Conservation (phyloP, 495 filamentous ascomycete species). For the Aeminium ludgeri region DNA sequence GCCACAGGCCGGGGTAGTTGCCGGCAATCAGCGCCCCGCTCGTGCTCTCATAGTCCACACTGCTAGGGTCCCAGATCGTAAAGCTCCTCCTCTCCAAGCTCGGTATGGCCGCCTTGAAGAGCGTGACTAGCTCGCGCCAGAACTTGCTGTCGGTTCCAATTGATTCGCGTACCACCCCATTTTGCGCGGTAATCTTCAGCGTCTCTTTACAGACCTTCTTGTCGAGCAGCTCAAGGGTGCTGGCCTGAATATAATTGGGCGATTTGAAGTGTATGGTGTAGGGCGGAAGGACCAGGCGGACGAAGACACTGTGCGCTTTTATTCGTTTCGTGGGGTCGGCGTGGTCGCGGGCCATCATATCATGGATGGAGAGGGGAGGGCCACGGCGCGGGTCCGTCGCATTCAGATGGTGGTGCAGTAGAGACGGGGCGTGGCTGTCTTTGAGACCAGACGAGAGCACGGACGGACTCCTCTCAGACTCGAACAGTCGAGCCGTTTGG, state of each 20-base stretch:
- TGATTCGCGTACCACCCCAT: conserved; percentile 6
- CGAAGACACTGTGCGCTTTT: conserved; percentile 13
- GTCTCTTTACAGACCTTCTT: conserved; percentile 19
- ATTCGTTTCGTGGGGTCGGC: too few relatives aligned
- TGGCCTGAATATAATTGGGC: conserved; percentile 20
- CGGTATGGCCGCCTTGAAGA: conserved; percentile 23
- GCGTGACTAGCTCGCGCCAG: conserved; percentile 21
- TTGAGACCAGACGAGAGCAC: too few relatives aligned
- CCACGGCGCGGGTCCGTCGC: too few relatives aligned
- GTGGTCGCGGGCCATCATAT: too few relatives aligned
- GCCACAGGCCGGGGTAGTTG: conserved; percentile 56
- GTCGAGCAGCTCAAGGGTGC: conserved; percentile 23
- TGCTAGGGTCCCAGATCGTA: conserved; percentile 19
- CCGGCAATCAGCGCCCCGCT: conserved; percentile 47
- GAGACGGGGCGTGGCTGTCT: too few relatives aligned
- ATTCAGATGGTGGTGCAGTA: too few relatives aligned
- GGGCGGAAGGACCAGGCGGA: conserved; percentile 20
- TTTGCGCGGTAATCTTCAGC: conserved; percentile 15
- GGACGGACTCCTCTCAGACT: too few relatives aligned
- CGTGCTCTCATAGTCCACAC: conserved; percentile 22
- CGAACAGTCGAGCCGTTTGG: too few relatives aligned
- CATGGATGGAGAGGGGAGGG: too few relatives aligned
- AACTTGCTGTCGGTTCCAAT: conserved; percentile 19
- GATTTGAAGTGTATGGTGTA: conserved; percentile 24
- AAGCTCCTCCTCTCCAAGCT: conserved; percentile 24